Base-by-base conservation (phyloP, 352 stramenopile species). In the Phytophthora nicotianae region DNA sequence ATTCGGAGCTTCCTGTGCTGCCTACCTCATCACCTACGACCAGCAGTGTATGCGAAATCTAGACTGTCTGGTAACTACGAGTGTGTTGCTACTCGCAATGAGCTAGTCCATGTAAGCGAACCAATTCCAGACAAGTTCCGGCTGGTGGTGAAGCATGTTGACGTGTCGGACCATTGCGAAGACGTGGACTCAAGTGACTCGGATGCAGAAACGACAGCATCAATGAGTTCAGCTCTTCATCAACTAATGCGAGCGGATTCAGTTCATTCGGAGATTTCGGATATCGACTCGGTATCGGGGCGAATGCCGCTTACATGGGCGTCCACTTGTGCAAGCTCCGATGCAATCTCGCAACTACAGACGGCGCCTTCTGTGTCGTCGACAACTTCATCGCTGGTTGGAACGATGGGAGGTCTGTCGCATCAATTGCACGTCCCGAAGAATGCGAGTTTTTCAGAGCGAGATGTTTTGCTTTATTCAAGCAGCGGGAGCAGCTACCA, bases 221-320 rank as follows among this genome's bases (percentile, higher is more conserved):
- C 70, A 19, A 72, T 78, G 49, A 70, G 57, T 35, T 78, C 70
- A n/a, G 62, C 61, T 3, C 42, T 69, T 14, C 65, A 78, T 52
- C 70, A 78, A 14, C 40, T 78, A 21, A 74, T 74, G 69, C 63
- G 73, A 58, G 63, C 66, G 4, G 82, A 91, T 60, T 91, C 84
- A 10, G 74, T 90, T 47, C 82, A 90, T 58, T 93, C 84, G 1
- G 81, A 91, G 23, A 61, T 88, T 41, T 93, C 84, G 2, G 82
- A 93, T 26, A 69, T 83, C 10, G 82, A 93, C 33, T 86, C 77
- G 17, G 53, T 80, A 17, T 76, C 74, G 52, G 65, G 74, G 17
- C 65, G 66, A 33, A 38, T 77, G 19, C 63, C 77, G 10, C 62
- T 74, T 20, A 61, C 64, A 45, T 85, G 70, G 68, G 56, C 55